Evolutionary conservation across 768 basidiomycete species (phyloP).

Genomic region (Xerocomellus amylosporus): DNA sequence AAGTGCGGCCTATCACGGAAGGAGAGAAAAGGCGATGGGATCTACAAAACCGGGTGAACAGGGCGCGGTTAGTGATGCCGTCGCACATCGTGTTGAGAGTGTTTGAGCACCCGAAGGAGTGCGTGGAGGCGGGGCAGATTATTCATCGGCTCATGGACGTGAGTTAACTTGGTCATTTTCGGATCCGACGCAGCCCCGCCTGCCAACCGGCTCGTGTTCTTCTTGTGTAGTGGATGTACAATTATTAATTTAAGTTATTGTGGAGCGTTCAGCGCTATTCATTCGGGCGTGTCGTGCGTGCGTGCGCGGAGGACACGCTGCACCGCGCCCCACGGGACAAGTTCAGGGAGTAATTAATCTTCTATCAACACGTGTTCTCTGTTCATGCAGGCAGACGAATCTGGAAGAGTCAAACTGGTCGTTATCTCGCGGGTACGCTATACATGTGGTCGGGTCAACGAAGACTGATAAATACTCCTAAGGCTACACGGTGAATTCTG

Average conservation of each 20-base stretch:
- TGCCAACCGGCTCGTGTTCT: background rate
- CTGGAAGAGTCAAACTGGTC: background rate
- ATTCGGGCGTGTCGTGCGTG: background rate
- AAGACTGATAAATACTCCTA: background rate
- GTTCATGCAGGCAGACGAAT: background rate
- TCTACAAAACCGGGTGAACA: slow-evolving; percentile 62
- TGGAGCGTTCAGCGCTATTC: no score
- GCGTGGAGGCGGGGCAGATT: slow-evolving; percentile 55
- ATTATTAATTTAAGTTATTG: background rate
- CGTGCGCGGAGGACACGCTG: background rate
- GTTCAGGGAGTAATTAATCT: background rate
- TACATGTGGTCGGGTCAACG: background rate
- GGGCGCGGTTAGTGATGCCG: slow-evolving; percentile 59
- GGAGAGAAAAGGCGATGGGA: slow-evolving; percentile 54
- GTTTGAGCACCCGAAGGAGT: slow-evolving; percentile 68
- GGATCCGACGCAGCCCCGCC: background rate
- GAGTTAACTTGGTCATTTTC: background rate
- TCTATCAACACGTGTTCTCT: background rate
- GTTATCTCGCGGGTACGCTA: slow-evolving; percentile 1
- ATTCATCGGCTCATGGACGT: slow-evolving; percentile 22
- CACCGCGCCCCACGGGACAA: background rate
- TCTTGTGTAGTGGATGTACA: background rate
- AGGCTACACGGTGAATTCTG: slow-evolving; percentile 8
- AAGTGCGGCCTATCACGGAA: slow-evolving; percentile 38
- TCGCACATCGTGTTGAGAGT: slow-evolving; percentile 55